Conservation (phyloP, 176 grass and related monocot genomes). For the Cymbopogon citratus region DNA sequence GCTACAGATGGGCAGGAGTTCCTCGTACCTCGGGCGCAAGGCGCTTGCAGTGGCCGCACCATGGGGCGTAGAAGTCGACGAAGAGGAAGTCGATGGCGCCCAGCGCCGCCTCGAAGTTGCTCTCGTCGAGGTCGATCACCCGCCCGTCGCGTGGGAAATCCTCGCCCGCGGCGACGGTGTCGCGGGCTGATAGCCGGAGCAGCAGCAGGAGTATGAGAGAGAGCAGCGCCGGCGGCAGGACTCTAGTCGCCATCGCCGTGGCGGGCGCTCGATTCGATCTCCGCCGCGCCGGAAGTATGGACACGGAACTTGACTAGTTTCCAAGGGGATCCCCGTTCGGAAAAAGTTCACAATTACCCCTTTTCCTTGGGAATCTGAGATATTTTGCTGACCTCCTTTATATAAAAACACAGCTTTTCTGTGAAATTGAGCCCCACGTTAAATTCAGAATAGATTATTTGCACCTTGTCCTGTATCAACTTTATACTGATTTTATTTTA, state of each 20-base stretch:
- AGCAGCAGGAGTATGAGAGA: constrained; percentile 16
- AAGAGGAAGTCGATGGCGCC: constrained; percentile 74
- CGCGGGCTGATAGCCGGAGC: constrained; percentile 22
- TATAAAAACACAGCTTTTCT: background rate
- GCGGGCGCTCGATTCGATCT: constrained; percentile 35
- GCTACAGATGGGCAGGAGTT: background rate
- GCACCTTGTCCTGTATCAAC: background rate
- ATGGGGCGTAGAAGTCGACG: constrained; percentile 92
- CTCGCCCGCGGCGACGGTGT: background rate
- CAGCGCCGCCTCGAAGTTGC: constrained; percentile 76
- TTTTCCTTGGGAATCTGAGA: background rate
- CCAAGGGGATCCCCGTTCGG: background rate
- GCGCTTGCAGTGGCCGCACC: constrained; percentile 97
- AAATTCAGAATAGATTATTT: background rate
- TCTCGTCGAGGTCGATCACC: constrained; percentile 87
- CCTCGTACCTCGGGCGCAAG: constrained; percentile 72
- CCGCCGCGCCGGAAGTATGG: constrained; percentile 27
- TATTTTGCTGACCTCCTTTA: background rate
- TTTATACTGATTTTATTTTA: background rate
- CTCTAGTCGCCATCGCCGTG: constrained; percentile 27
- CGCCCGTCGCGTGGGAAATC: constrained; percentile 69
- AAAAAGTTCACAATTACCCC: background rate
- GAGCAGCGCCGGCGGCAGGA: constrained; percentile 15
- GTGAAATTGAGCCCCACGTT: background rate
- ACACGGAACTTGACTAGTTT: constrained; percentile 21